Evolutionary conservation across 768 basidiomycete species (phyloP).

Genomic region (Zangia roseola): DNA sequence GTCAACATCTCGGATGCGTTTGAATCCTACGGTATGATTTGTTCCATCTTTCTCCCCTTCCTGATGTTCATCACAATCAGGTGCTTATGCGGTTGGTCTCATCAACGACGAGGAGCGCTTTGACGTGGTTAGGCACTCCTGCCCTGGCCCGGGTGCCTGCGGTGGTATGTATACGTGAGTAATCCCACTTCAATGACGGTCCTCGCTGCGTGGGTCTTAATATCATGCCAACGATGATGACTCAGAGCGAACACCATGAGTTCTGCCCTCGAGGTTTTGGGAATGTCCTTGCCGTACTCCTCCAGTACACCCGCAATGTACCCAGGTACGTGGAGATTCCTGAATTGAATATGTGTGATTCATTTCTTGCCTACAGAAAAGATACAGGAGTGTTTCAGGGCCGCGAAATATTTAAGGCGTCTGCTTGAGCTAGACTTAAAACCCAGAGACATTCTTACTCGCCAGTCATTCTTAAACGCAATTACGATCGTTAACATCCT

Average conservation of each 20-base stretch:
- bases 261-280: conserved; percentile 77
- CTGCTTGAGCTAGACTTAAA: conserved; percentile 79
- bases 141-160: conserved; percentile 82
- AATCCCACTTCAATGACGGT: neutral
- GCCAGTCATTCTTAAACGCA: conserved; percentile 77
- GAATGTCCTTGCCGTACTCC: conserved; percentile 84
- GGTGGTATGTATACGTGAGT: conserved; percentile 85
- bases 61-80: conserved; percentile 34
- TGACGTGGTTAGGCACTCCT: conserved; percentile 83
- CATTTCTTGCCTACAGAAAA: conserved; percentile 51
- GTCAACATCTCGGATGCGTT: conserved; percentile 85
- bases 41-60: neutral
- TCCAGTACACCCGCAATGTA: conserved; percentile 69
- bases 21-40: conserved; percentile 68
- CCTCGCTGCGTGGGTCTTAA: neutral
- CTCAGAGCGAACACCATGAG: conserved; percentile 85
- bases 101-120: conserved; percentile 79
- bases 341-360: neutral
- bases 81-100: conserved; percentile 72
- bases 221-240: neutral
- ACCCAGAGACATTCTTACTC: conserved; percentile 73
- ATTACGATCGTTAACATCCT: conserved; percentile 76
- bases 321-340: conserved; percentile 44
- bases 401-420: conserved; percentile 72
- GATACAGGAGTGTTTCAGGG: conserved; percentile 76